Conservation (phyloP, 345 rosid species). For the Abelmoschus esculentus region DNA sequence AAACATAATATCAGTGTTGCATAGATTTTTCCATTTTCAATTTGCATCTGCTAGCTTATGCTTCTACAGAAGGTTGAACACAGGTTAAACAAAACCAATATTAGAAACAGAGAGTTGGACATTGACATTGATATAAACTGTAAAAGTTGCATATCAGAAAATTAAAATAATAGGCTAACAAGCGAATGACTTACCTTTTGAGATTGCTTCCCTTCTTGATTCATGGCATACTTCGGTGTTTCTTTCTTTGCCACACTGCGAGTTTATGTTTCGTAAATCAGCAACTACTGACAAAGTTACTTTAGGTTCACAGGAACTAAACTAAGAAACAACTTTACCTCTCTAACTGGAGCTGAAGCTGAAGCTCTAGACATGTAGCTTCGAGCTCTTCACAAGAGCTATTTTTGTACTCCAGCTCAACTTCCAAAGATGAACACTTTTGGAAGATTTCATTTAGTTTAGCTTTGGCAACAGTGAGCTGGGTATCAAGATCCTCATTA, state of each 20-base stretch:
- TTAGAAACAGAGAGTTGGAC: background rate
- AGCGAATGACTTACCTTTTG: conserved; percentile 46
- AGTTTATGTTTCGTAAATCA: conserved; percentile 17
- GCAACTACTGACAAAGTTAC: background rate
- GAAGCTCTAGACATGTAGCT: conserved; percentile 83
- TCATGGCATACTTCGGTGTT: conserved; percentile 21
- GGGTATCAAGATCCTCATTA: conserved; percentile 82
- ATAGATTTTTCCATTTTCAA: background rate
- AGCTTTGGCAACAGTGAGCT: conserved; percentile 57
- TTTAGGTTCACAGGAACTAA: background rate
- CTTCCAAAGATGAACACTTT: conserved; percentile 70
- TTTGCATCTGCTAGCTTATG: no score
- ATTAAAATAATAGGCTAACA: background rate
- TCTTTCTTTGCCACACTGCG: conserved; percentile 57
- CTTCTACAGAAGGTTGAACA: no score
- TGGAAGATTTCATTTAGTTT: conserved; percentile 65
- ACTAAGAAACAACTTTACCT: conserved; percentile 38
- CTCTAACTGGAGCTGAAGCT: conserved; percentile 86
- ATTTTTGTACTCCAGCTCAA: conserved; percentile 73
- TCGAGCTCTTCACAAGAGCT: conserved; percentile 80
- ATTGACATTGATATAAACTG: no score
- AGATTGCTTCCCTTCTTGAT: conserved; percentile 37
- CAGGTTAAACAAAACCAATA: no score
- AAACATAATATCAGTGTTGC: background rate
- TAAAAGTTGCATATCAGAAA: background rate